phyloP scores from a whole-genome alignment of 2,329 filamentous ascomycete species.

The Blumeriella jaapii region DNA sequence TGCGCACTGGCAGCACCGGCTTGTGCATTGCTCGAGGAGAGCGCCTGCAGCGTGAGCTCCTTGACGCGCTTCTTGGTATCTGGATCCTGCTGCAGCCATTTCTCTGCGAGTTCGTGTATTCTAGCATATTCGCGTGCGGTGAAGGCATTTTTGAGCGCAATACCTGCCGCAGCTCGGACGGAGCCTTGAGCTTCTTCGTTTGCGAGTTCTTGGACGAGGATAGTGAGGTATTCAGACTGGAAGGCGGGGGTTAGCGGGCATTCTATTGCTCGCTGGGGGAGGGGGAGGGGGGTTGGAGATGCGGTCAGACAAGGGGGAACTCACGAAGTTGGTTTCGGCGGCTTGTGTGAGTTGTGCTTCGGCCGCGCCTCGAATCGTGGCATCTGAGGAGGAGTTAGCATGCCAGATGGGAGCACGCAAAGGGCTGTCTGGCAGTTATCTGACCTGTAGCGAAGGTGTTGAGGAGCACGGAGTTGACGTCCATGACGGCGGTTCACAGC shows the following conservation, averaged over 20 bases:
- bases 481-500: constrained; percentile 50
- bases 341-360: constrained; percentile 91
- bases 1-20: constrained; percentile 86
- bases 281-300: too few relatives aligned
- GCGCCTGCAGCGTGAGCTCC: constrained; percentile 77
- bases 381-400: constrained; percentile 52
- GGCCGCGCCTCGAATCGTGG: constrained; percentile 75
- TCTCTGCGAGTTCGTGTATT: constrained; percentile 79
- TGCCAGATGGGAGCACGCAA: background rate
- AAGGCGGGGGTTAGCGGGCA: constrained; percentile 16
- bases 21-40: constrained; percentile 66
- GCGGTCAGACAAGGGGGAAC: constrained; percentile 30
- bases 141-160: constrained; percentile 97
- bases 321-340: constrained; percentile 90
- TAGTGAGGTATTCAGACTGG: constrained; percentile 84
- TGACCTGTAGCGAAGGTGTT: constrained; percentile 92
- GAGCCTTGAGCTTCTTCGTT: constrained; percentile 75
- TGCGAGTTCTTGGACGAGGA: constrained; percentile 85
- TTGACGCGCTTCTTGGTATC: constrained; percentile 83
- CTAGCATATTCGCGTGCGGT: constrained; percentile 80
- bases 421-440: constrained; percentile 25
- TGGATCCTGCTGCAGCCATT: constrained; percentile 80
- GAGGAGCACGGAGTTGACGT: constrained; percentile 96
- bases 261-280: constrained; percentile 11
- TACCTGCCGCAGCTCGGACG: constrained; percentile 87